Evolutionary conservation across 345 rosid genomes (phyloP).

Genomic region (Populus nigra): DNA sequence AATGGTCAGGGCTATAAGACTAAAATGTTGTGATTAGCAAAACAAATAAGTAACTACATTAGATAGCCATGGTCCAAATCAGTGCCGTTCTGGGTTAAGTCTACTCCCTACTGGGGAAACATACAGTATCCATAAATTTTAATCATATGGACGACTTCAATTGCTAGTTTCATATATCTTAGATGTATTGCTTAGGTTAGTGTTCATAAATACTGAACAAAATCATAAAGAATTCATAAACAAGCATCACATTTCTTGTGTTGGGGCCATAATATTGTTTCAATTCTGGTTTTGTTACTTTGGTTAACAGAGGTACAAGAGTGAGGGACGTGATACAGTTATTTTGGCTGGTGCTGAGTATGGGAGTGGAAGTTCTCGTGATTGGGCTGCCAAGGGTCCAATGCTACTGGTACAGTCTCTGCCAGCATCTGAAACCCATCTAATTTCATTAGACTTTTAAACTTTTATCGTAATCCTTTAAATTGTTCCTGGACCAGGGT

Average conservation of each 20-base stretch:
- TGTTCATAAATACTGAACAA: not conserved
- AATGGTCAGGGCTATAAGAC: not conserved
- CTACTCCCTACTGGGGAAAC: not conserved
- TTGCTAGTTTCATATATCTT: not conserved
- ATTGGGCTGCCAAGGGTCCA: conserved; percentile 99
- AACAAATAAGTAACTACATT: not conserved
- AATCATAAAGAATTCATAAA: not conserved
- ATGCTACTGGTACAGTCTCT: conserved; percentile 61
- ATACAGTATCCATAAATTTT: not conserved
- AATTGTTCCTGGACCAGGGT: conserved; percentile 48
- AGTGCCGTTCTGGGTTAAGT: not conserved
- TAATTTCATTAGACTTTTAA: not conserved
- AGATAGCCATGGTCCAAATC: not conserved
- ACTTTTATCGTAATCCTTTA: not conserved
- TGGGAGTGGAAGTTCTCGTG: conserved; percentile 98
- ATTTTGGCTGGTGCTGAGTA: conserved; percentile 91
- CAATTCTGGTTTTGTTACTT: not conserved
- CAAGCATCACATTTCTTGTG: not conserved
- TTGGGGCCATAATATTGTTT: not conserved
- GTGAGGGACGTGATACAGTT: conserved; percentile 60
- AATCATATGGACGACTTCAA: not conserved
- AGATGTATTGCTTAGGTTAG: not conserved
- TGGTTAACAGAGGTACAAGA: conserved; percentile 66
- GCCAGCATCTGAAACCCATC: not conserved
- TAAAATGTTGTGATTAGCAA: not conserved